Percentiles rank a stretch among this genome's conserved stretches.
phyloP scores from a whole-genome alignment of 192 early-diverging fungal species.

The Dissophora globulifera region DNA sequence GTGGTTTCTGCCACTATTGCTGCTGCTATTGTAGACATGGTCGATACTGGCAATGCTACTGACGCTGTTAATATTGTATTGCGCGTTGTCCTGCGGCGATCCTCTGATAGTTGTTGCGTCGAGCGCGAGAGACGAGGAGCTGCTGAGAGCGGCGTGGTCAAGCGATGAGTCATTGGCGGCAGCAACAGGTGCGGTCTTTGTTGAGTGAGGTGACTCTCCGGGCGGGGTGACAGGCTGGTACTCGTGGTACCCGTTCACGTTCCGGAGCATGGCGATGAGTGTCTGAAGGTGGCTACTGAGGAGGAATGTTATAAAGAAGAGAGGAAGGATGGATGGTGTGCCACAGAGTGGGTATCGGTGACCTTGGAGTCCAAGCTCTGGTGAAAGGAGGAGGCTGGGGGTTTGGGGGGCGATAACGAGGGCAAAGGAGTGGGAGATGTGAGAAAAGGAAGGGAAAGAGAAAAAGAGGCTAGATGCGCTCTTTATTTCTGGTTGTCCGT shows the following conservation, averaged over 20 bases:
- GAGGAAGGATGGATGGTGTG: too few species aligned
- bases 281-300: neutral
- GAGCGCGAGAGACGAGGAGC: slow-evolving; percentile 8
- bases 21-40: slow-evolving; percentile 5
- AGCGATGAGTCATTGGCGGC: neutral
- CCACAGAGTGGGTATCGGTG: too few species aligned
- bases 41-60: too few species aligned
- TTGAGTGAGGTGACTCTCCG: slow-evolving; percentile 11
- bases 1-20: neutral
- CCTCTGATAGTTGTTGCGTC: slow-evolving; percentile 10
- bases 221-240: slow-evolving; percentile 35
- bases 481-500: neutral
- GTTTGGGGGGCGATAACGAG: neutral
- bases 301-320: neutral
- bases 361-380: too few species aligned
- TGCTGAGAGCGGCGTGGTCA: neutral
- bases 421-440: neutral
- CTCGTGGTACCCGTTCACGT: slow-evolving; percentile 9
- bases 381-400: neutral
- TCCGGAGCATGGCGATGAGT: slow-evolving; percentile 22
- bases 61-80: too few species aligned
- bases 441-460: neutral
- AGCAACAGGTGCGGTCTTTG: slow-evolving; percentile 3
- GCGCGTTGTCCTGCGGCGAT: slow-evolving; percentile 16
- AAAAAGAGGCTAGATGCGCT: neutral